Base-by-base conservation (phyloP, 2,329 filamentous ascomycete genomes). In the Colletotrichum limetticola region DNA sequence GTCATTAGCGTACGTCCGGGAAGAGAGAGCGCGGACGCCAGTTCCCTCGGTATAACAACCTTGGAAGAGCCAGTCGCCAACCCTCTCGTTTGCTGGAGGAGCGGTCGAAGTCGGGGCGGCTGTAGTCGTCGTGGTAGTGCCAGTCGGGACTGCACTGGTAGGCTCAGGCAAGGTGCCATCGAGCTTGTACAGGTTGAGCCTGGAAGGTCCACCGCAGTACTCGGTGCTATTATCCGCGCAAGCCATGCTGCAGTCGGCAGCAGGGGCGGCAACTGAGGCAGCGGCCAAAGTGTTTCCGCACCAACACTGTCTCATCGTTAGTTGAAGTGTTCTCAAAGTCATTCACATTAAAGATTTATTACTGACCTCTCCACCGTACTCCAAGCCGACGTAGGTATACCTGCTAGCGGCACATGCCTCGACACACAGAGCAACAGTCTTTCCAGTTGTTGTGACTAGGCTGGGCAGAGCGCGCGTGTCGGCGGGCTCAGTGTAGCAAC, bases 291-390 rank as follows among this genome's bases (percentile, higher is more conserved):
- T 22, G 66, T 82, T 80, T 1, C 80, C 83, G 7, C 83, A 84
- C 75, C 81, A 84, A 19, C 83, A 84, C 79, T 81, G n/a, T 5
- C 5, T 5, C 5, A 7, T 7, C 14, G 56, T 72, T 49, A 72
- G 70, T 16, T 12, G 1, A n/a, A n/a, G 8, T 22, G 42, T 42
- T 19, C 19, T 3, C 1, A 16, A 7, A 26, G 28, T 12, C 37
- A 19, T 19, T 42, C 3, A 19, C 22, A 22, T 22, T 22, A 30
- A 11, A 19, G 2, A 28, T 12, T 6, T 2, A n/a, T 19, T 2
- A 35, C 79, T 74, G 52, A 79, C 80, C 74, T 84, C 83, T 53
- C 82, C 81, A 1, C 82, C 82, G n/a, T 84, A 84, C 58, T 84
- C 81, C 0, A 84, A 52, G 22, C 83, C 83, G 4, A 81, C 82